Evolutionary conservation across 257 asterid species (phyloP), one percentile per base, ranked within the genome.

Genomic region (Nicotiana obtusifolia): DNA sequence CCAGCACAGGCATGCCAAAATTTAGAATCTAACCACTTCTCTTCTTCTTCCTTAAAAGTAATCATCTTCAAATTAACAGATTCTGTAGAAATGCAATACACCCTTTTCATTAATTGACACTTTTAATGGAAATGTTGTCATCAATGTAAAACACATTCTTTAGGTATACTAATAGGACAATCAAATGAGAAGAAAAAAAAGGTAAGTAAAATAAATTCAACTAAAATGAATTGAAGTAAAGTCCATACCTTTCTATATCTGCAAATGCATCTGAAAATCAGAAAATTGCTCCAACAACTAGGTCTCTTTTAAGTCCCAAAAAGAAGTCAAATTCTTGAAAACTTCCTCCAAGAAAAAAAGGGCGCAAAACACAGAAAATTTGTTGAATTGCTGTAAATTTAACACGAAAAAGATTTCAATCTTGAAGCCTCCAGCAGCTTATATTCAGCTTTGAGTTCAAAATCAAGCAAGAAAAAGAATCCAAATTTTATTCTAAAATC

Each of bases 1-100:
- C 99, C 99, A 31, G 98, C 99, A 88, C 97, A 95, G 47, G 98
- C 99, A 83, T 92, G 97, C 99, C 99, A 95, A 11, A 95, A 64
- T 84, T 90, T 95, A 77, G 97, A 90, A 87, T 92, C 98, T 85
- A 95, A 83, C 73, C 91, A 87, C n/a, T 83, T 92, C 67, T 87
- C 97, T 28, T 84, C 81, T 87, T 91, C 97, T 80, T 92, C 97
- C 91, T 89, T 87, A 77, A 89, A 88, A 5, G 91, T 86, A 76
- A 88, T 87, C 95, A 93, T 90, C 82, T 65, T 78, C 30, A 59
- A 61, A 56, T 56, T 19, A 56, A 56, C 24, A 56, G 61, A 56
- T 10, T 24, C 67, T 76, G 13, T 11, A 67, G 28, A 13, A 56
- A 19, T 76, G 30, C 19, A 37, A 20, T 59, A 62, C 30, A 16